Evolutionary conservation across 225 moss, liverwort and hornwort species (phyloP).

Genomic region (Polytrichum formosum): DNA sequence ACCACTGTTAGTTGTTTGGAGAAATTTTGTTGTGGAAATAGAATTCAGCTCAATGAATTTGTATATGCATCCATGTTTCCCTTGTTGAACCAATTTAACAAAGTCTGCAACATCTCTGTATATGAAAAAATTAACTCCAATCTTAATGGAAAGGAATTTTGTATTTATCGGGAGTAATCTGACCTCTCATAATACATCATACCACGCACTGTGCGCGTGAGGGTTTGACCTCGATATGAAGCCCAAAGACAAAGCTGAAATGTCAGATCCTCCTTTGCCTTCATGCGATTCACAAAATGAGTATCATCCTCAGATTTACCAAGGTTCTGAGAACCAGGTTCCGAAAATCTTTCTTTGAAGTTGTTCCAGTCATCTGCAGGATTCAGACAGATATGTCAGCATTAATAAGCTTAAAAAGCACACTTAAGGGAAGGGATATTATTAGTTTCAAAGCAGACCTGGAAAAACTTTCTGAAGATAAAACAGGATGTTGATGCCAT

Average conservation of each 20-base stretch:
- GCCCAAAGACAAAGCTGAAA: slow-evolving; percentile 90
- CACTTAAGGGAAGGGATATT: slow-evolving; percentile 2
- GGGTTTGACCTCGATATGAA: slow-evolving; percentile 97
- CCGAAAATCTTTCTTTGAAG: slow-evolving; percentile 69
- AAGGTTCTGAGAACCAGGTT: slow-evolving; percentile 11
- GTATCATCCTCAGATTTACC: slow-evolving; percentile 21
- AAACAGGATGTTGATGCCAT: slow-evolving; percentile 83
- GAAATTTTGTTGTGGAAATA: no score
- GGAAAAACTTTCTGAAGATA: slow-evolving; percentile 83
- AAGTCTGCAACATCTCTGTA: no score
- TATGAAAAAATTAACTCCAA: no score
- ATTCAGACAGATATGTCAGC: no score
- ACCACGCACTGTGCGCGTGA: slow-evolving; percentile 96
- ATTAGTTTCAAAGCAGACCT: slow-evolving; percentile 40
- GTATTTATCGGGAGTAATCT: slow-evolving; percentile 7
- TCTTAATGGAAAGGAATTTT: no score
- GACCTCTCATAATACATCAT: slow-evolving; percentile 99
- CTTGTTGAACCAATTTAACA: no score
- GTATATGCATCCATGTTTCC: no score
- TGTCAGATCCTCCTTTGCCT: slow-evolving; percentile 52
- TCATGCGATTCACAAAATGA: slow-evolving; percentile 29
- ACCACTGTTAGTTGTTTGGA: neutral
- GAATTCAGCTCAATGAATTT: no score
- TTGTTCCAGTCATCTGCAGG: slow-evolving; percentile 82
- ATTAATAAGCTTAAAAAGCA: neutral